A percentile compares a stretch with the other conserved stretches of the same genome.
These are phyloP conservation scores for Rhododendron simsii DNA, from an alignment of 148 eudicot genomes.

Conservation along the genomic window DNA sequence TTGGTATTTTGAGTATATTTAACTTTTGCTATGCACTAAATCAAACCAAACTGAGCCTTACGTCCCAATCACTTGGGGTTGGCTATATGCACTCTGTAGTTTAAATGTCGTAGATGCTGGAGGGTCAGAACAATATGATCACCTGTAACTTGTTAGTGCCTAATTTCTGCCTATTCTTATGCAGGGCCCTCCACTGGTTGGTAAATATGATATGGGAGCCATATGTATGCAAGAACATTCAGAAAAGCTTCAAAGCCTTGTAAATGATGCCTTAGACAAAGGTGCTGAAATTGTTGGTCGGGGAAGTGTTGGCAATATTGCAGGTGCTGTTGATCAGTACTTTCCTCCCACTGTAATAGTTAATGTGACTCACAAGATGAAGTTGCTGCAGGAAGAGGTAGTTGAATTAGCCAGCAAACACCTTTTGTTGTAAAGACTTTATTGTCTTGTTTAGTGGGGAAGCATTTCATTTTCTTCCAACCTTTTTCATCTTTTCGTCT, in stretches of 20 bases:
- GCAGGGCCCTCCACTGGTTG: constrained; percentile 94
- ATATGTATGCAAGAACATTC: constrained; percentile 98
- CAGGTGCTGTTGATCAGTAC: constrained; percentile 96
- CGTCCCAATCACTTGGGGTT: too few relatives aligned
- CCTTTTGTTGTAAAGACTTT: neutral
- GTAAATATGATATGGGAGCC: constrained; percentile 98
- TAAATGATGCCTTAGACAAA: constrained; percentile 90
- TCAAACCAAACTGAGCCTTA: too few relatives aligned
- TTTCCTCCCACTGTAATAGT: constrained; percentile 92
- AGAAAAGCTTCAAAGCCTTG: constrained; percentile 89
- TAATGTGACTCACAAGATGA: constrained; percentile 87
- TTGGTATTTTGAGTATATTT: neutral
- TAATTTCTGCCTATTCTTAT: constrained; percentile 9
- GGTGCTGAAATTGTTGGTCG: constrained; percentile 92
- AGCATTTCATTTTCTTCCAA: neutral
- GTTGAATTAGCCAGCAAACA: constrained; percentile 2
- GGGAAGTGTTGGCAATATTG: constrained; percentile 90
- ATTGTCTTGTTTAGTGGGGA: neutral
- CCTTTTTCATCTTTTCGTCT: neutral
- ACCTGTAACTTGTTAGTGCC: neutral
- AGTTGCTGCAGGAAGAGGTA: constrained; percentile 98
- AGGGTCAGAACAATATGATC: neutral
- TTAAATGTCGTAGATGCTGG: neutral
- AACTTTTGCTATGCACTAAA: neutral
- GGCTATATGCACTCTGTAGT: neutral